These are phyloP conservation scores for Cyclotella kingstonii DNA, from an alignment of 108 stramenopile genomes.

Conservation along the genomic window DNA sequence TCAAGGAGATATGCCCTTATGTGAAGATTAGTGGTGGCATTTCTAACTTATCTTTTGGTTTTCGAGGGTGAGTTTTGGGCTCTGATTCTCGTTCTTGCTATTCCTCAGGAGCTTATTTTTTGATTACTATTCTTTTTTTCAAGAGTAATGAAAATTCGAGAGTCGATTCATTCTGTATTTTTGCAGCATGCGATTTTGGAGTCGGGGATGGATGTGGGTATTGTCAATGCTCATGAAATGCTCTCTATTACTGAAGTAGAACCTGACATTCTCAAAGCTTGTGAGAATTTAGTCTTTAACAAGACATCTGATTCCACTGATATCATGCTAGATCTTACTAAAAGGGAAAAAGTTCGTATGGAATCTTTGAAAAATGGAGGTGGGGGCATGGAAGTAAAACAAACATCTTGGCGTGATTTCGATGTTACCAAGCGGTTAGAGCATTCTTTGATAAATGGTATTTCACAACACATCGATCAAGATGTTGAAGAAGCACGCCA, in stretches of 20 bases:
- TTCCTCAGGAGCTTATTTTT: not conserved
- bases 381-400: conserved; percentile 57
- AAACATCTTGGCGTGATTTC: conserved; percentile 85
- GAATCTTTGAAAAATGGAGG: conserved; percentile 85
- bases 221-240: conserved; percentile 98
- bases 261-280: conserved; percentile 70
- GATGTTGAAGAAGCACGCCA: conserved; percentile 92
- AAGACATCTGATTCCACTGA: conserved; percentile 89
- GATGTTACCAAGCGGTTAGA: conserved; percentile 89
- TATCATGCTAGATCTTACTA: conserved; percentile 85
- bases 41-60: conserved; percentile 98
- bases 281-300: conserved; percentile 91
- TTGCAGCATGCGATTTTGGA: conserved; percentile 90
- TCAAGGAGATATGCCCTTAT: conserved; percentile 97
- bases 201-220: conserved; percentile 99
- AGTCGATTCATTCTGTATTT: conserved; percentile 98
- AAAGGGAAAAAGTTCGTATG: conserved; percentile 79
- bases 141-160: conserved; percentile 91
- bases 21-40: conserved; percentile 98
- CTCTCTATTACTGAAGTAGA: conserved; percentile 83
- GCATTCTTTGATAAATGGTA: conserved; percentile 97
- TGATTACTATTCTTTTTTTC: not conserved
- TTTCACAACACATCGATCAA: conserved; percentile 88
- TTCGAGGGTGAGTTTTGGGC: conserved; percentile 66
- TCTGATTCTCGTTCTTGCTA: not conserved